These are phyloP conservation scores for Flaveria bidentis DNA, from an alignment of 129 eudicot species.

Conservation along the genomic window DNA sequence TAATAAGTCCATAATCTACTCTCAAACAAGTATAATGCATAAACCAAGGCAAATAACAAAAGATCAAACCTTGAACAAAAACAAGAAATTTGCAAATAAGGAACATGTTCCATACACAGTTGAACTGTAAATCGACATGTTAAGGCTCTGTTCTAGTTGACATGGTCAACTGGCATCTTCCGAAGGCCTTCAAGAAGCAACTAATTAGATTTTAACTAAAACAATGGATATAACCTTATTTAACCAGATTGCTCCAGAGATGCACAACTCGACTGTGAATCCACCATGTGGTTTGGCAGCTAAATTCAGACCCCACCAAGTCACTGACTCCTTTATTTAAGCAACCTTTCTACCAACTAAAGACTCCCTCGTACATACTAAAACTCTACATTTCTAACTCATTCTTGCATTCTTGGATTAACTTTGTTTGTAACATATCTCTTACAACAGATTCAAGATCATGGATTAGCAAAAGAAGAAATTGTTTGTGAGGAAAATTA, in stretches of 20 bases:
- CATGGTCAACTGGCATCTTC: no score
- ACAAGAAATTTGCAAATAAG: neutral
- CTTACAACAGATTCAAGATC: slow-evolving; percentile 2
- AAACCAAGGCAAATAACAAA: neutral
- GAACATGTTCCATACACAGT: neutral
- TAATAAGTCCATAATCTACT: neutral
- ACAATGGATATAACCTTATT: no score
- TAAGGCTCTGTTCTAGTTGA: no score
- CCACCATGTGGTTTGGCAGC: neutral
- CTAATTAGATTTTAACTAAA: no score
- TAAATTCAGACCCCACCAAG: neutral
- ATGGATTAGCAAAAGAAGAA: neutral
- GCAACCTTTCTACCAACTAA: neutral
- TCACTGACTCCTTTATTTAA: no score
- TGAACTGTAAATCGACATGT: neutral
- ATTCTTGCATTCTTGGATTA: neutral
- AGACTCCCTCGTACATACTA: neutral
- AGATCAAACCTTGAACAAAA: neutral
- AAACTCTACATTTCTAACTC: neutral
- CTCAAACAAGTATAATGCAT: slow-evolving; percentile 1
- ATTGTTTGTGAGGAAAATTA: neutral
- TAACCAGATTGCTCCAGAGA: no score
- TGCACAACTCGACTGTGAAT: no score
- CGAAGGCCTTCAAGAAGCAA: no score
- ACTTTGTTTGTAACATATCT: neutral